Conservation (phyloP, 2,329 filamentous ascomycete genomes). For the Juglanconis oblonga region DNA sequence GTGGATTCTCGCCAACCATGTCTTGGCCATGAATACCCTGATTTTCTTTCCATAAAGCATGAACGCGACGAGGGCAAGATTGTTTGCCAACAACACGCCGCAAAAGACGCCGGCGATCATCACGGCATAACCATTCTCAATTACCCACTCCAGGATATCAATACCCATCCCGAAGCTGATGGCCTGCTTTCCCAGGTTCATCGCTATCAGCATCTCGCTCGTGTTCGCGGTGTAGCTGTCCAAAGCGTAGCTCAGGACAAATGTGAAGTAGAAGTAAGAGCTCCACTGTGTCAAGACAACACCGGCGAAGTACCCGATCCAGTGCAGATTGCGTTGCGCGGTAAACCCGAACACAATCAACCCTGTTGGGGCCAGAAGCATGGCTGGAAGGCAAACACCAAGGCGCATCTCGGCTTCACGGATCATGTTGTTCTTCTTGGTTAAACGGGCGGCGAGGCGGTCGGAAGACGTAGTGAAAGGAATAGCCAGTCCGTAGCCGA, state of each 20-base stretch:
- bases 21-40: constrained; percentile 39
- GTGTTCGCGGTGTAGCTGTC: constrained; percentile 57
- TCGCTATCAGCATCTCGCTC: constrained; percentile 61
- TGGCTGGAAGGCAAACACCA: constrained; percentile 34
- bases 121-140: constrained; percentile 44
- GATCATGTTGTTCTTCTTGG: constrained; percentile 41
- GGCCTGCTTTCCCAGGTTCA: constrained; percentile 56
- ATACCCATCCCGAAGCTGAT: constrained; percentile 52
- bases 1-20: constrained; percentile 41
- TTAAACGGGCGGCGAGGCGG: constrained; percentile 39
- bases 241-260: constrained; percentile 59
- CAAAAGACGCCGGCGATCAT: constrained; percentile 51
- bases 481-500: constrained; percentile 37
- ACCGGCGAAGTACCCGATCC: constrained; percentile 47
- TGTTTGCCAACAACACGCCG: constrained; percentile 46
- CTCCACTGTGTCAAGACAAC: constrained; percentile 47
- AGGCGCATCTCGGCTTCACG: constrained; percentile 49
- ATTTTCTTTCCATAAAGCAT: constrained; percentile 50
- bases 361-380: constrained; percentile 38
- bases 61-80: constrained; percentile 45
- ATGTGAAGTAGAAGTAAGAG: constrained; percentile 54
- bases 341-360: constrained; percentile 40
- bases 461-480: constrained; percentile 43
- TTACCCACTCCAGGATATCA: constrained; percentile 49
- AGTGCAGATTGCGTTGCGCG: constrained; percentile 38